Conservation (phyloP, 495 filamentous ascomycete genomes). For the Penicillium maclennaniae region DNA sequence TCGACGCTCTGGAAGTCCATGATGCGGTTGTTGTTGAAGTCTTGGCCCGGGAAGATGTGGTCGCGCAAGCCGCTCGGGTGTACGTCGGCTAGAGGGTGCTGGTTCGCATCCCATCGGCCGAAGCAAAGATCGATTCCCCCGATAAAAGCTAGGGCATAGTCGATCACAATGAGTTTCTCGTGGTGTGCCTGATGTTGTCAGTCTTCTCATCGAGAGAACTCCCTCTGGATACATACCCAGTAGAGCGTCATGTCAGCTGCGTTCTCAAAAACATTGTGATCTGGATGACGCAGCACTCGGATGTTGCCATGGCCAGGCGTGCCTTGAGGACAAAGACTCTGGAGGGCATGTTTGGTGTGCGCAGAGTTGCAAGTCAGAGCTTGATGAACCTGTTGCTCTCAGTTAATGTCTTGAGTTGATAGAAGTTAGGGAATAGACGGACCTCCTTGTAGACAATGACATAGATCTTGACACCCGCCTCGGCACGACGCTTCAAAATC, state of each 20-base stretch:
- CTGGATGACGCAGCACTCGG: slow-evolving; percentile 83
- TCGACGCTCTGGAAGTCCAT: slow-evolving; percentile 91
- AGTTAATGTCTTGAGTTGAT: no score
- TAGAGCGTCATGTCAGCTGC: slow-evolving; percentile 96
- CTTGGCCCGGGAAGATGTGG: slow-evolving; percentile 92
- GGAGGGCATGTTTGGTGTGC: slow-evolving; percentile 87
- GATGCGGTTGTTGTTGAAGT: slow-evolving; percentile 92
- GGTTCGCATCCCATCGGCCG: slow-evolving; percentile 83
- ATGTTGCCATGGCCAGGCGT: slow-evolving; percentile 82
- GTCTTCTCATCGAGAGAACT: not conserved
- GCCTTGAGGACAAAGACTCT: slow-evolving; percentile 75
- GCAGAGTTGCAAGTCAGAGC: slow-evolving; percentile 88
- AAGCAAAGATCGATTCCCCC: slow-evolving; percentile 96
- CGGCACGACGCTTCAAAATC: slow-evolving; percentile 79
- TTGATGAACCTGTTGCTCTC: no score
- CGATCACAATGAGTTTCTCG: slow-evolving; percentile 93
- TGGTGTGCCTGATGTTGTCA: slow-evolving; percentile 63
- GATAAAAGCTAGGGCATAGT: slow-evolving; percentile 85
- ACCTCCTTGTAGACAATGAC: slow-evolving; percentile 92
- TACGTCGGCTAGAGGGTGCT: slow-evolving; percentile 82
- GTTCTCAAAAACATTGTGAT: slow-evolving; percentile 93
- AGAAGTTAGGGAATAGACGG: no score
- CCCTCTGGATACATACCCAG: slow-evolving; percentile 53
- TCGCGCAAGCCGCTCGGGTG: slow-evolving; percentile 78
- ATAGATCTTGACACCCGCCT: slow-evolving; percentile 91